Percentiles rank a stretch among this genome's conserved stretches.
These are phyloP conservation scores for Calonectria multiphialidica DNA, from an alignment of 2,329 filamentous ascomycete species.

Conservation along the genomic window DNA sequence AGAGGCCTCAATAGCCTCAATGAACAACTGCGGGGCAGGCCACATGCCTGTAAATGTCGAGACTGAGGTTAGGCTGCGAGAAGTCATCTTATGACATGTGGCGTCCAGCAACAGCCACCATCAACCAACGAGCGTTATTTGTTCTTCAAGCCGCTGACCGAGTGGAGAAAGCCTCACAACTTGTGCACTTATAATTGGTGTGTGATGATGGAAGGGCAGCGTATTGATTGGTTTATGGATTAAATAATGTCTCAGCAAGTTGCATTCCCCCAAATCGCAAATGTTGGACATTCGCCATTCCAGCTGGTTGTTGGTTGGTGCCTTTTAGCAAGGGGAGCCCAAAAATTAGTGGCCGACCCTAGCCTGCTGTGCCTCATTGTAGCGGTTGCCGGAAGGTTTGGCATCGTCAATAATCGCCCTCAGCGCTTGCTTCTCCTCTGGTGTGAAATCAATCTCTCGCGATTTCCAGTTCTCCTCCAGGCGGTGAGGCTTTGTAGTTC, in stretches of 20 bases:
- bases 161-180: neutral
- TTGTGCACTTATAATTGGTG: neutral
- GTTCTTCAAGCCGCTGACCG: neutral
- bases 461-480: constrained; percentile 56
- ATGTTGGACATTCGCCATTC: neutral
- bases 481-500: constrained; percentile 55
- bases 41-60: too few relatives aligned
- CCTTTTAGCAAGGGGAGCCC: neutral
- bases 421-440: constrained; percentile 54
- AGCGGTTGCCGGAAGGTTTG: constrained; percentile 21
- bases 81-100: neutral
- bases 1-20: too few relatives aligned
- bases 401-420: constrained; percentile 50
- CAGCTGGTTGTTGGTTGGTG: too few relatives aligned
- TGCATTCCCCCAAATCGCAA: neutral
- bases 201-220: neutral
- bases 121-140: neutral
- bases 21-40: too few relatives aligned
- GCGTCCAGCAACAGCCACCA: neutral
- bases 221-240: neutral
- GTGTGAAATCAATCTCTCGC: constrained; percentile 49
- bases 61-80: neutral
- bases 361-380: constrained; percentile 3
- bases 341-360: constrained; percentile 18
- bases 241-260: neutral